Conservation (phyloP, 139 green algal species). For the Monoraphidium neglectum region DNA sequence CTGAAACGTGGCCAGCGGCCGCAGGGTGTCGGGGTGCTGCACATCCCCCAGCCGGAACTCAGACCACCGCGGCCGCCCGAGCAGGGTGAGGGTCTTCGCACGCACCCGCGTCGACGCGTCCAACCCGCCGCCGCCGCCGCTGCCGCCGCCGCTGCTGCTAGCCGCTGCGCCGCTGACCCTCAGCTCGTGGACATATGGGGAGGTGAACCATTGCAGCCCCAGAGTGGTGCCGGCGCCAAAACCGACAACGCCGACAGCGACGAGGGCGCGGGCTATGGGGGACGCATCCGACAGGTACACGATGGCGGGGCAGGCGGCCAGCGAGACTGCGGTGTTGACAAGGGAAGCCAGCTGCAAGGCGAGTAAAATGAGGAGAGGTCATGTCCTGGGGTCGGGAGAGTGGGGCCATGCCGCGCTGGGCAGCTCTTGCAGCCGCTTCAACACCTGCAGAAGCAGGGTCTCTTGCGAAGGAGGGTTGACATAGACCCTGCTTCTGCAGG, state of each 20-base stretch:
- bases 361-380: no score
- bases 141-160: background rate
- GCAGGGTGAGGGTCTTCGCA: conserved; percentile 2
- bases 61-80: conserved; percentile 1
- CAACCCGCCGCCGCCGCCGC: background rate
- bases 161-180: background rate
- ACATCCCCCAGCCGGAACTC: background rate
- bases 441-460: no score
- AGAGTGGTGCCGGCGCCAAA: conserved; percentile 27
- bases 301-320: conserved; percentile 21
- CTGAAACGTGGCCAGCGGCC: background rate
- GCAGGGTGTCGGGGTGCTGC: background rate
- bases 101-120: background rate
- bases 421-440: no score
- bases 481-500: no score
- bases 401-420: no score
- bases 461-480: no score
- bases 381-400: no score
- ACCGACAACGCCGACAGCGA: conserved; percentile 2
- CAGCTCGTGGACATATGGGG: conserved; percentile 27
- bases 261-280: conserved; percentile 16
- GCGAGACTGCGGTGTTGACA: conserved; percentile 23
- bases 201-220: conserved; percentile 34
- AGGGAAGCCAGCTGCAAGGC: conserved; percentile 23
- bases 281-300: conserved; percentile 12